Conservation (phyloP, 768 basidiomycete genomes). For the Mycena indigotica region DNA sequence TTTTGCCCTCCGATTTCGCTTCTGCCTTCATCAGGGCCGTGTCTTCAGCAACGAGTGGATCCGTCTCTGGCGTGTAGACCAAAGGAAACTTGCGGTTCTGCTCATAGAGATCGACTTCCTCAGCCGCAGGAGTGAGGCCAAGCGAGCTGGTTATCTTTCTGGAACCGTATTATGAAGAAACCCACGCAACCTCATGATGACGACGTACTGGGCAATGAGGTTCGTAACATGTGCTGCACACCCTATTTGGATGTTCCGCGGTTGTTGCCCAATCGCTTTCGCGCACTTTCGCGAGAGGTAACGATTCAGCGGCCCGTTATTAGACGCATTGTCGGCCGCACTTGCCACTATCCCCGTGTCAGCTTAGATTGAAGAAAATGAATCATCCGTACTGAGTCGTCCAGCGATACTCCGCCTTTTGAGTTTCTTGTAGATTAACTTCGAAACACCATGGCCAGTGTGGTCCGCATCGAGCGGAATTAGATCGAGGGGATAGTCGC, state of each 20-base stretch:
- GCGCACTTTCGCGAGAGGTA: constrained; percentile 3
- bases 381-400: constrained; percentile 9
- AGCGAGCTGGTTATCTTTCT: constrained; percentile 4
- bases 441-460: constrained; percentile 7
- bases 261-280: constrained; percentile 1
- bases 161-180: neutral
- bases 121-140: constrained; percentile 2
- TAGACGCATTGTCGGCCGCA: constrained; percentile 14
- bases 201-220: constrained; percentile 15
- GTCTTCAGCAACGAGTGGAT: too few species aligned
- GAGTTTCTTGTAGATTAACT: constrained; percentile 8
- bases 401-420: constrained; percentile 1
- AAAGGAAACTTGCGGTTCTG: constrained; percentile 11
- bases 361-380: too few species aligned
- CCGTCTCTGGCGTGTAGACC: neutral
- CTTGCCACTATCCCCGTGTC: constrained; percentile 17
- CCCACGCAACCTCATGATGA: too few species aligned
- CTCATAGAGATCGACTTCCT: constrained; percentile 6
- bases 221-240: constrained; percentile 17
- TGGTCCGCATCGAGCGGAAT: constrained; percentile 16
- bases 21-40: too few species aligned
- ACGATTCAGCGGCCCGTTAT: constrained; percentile 15
- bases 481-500: constrained; percentile 6
- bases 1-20: too few species aligned
- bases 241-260: constrained; percentile 15